Conservation (phyloP, 768 basidiomycete genomes). For the Rossbeevera mucosa region DNA sequence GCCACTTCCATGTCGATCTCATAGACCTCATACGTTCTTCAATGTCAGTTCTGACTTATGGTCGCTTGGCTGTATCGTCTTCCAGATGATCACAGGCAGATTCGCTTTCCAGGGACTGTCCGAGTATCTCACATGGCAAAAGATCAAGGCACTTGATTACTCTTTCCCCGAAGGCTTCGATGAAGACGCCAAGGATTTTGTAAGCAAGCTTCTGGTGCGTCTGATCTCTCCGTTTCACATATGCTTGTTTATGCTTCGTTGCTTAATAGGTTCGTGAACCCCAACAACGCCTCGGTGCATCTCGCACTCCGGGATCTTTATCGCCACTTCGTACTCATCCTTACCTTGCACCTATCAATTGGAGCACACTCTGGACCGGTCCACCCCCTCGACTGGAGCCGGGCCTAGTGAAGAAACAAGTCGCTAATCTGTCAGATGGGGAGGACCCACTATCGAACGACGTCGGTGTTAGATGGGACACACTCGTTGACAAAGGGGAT, state of each 20-base stretch:
- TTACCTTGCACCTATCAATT: slow-evolving; percentile 56
- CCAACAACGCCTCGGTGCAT: slow-evolving; percentile 53
- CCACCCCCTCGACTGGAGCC: slow-evolving; percentile 53
- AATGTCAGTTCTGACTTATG: slow-evolving; percentile 82
- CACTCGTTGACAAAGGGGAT: slow-evolving; percentile 30
- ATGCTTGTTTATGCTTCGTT: background rate
- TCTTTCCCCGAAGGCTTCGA: slow-evolving; percentile 85
- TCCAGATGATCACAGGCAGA: slow-evolving; percentile 86
- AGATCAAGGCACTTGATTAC: slow-evolving; percentile 86
- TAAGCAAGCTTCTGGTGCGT: slow-evolving; percentile 68
- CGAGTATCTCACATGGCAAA: slow-evolving; percentile 93
- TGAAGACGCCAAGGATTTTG: slow-evolving; percentile 71
- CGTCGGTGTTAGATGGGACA: slow-evolving; percentile 52
- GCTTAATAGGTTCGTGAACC: slow-evolving; percentile 55
- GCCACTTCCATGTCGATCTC: background rate
- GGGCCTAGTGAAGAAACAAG: slow-evolving; percentile 49
- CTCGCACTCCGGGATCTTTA: slow-evolving; percentile 36
- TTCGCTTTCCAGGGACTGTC: slow-evolving; percentile 90
- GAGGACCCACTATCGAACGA: slow-evolving; percentile 45
- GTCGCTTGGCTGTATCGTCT: slow-evolving; percentile 95
- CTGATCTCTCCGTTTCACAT: background rate
- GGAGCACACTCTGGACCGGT: slow-evolving; percentile 64
- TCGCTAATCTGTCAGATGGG: slow-evolving; percentile 12
- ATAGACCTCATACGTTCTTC: background rate
- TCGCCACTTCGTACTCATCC: slow-evolving; percentile 52